phyloP scores from a whole-genome alignment of 495 filamentous ascomycete genomes.

The Aspergillus bridgeri region DNA sequence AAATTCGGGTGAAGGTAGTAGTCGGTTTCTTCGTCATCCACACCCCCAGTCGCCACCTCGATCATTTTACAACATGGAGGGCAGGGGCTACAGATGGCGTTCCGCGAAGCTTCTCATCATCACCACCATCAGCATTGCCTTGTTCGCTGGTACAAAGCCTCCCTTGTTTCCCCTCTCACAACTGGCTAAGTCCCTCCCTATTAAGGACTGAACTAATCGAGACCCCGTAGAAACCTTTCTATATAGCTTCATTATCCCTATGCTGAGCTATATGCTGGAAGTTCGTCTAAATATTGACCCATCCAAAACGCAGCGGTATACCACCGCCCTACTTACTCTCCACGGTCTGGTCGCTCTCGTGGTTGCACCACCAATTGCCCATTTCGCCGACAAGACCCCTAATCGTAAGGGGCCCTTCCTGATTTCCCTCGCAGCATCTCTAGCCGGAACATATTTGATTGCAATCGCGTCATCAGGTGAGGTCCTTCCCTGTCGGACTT shows the following conservation, averaged over 20 bases:
- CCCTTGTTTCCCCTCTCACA: neutral
- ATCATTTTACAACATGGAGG: too few relatives aligned
- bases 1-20: too few relatives aligned
- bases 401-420: too few relatives aligned
- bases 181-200: neutral
- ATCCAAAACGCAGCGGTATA: constrained; percentile 19
- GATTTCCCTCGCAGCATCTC: too few relatives aligned
- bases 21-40: too few relatives aligned
- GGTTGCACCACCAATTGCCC: constrained; percentile 16
- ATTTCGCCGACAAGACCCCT: constrained; percentile 26
- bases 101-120: constrained; percentile 19
- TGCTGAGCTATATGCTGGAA: constrained; percentile 24
- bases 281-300: constrained; percentile 16
- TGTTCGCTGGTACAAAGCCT: constrained; percentile 20
- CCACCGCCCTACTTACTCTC: constrained; percentile 13
- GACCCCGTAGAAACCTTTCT: constrained; percentile 24
- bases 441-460: constrained; percentile 18
- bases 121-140: constrained; percentile 13
- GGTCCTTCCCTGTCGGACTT: too few relatives aligned
- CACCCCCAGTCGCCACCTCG: too few relatives aligned
- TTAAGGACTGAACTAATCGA: neutral
- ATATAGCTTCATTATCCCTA: constrained; percentile 27
- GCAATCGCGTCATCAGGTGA: too few relatives aligned
- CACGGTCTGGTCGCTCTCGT: constrained; percentile 22
- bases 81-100: constrained; percentile 20